phyloP scores from a whole-genome alignment of 306 rosid genomes.

The Hippophae rhamnoides region DNA sequence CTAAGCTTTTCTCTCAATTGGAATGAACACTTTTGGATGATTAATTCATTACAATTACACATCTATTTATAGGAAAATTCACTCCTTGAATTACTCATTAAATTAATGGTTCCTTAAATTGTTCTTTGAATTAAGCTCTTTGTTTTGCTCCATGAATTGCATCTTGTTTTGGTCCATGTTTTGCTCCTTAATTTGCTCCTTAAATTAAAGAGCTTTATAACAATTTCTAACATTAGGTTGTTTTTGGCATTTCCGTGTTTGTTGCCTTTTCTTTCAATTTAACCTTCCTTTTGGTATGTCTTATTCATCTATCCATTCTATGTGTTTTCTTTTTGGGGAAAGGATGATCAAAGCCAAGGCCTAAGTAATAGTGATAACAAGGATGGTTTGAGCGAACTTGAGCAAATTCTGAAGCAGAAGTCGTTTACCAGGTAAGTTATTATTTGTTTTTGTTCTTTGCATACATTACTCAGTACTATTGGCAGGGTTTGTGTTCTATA shows the following conservation, averaged over 20 bases:
- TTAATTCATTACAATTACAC: too few relatives aligned
- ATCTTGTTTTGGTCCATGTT: too few relatives aligned
- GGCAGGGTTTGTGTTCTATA: too few relatives aligned
- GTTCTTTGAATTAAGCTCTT: too few relatives aligned
- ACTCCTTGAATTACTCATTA: too few relatives aligned
- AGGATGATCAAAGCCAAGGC: constrained; percentile 29
- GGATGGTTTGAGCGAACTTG: constrained; percentile 52
- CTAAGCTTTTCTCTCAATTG: too few relatives aligned
- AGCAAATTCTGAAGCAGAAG: constrained; percentile 73
- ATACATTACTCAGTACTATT: background rate
- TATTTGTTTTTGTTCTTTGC: background rate
- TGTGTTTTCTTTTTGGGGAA: constrained; percentile 15
- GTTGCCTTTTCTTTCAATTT: background rate
- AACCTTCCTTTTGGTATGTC: background rate
- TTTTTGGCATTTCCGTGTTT: background rate
- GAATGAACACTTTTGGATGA: too few relatives aligned
- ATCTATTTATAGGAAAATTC: too few relatives aligned
- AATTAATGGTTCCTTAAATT: too few relatives aligned
- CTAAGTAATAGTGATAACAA: constrained; percentile 33
- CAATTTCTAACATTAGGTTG: background rate
- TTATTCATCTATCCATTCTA: constrained; percentile 12
- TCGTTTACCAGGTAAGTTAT: constrained; percentile 66
- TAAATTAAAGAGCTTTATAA: too few relatives aligned
- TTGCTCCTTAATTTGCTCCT: background rate
- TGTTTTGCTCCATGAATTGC: too few relatives aligned